phyloP scores from a whole-genome alignment of 352 stramenopile genomes.

The Peronosclerospora sorghi region DNA sequence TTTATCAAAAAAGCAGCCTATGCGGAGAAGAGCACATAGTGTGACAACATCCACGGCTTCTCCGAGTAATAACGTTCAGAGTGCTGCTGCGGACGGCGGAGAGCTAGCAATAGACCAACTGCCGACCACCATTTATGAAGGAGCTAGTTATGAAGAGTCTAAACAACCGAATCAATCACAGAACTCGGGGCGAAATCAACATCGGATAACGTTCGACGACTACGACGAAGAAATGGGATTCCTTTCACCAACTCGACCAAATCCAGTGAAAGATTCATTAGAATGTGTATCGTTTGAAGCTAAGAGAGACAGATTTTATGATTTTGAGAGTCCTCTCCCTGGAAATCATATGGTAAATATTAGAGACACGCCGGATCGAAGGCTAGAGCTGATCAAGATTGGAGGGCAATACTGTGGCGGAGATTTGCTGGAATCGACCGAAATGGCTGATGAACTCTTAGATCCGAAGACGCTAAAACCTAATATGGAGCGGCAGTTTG shows the following conservation, averaged over 20 bases:
- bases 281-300: constrained; percentile 50
- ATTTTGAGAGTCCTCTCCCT: constrained; percentile 33
- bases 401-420: constrained; percentile 18
- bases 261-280: constrained; percentile 24
- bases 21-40: constrained; percentile 64
- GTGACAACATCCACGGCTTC: constrained; percentile 18
- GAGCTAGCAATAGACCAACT: constrained; percentile 24
- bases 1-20: constrained; percentile 63
- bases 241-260: constrained; percentile 18
- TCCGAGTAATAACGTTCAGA: constrained; percentile 18
- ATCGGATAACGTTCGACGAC: constrained; percentile 47
- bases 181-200: constrained; percentile 40
- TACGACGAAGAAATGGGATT: constrained; percentile 45
- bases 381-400: constrained; percentile 11
- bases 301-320: constrained; percentile 31
- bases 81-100: constrained; percentile 6
- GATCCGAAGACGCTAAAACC: constrained; percentile 43
- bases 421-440: constrained; percentile 15
- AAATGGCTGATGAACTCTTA: constrained; percentile 13
- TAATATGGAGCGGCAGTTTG: constrained; percentile 57
- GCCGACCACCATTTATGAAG: constrained; percentile 44
- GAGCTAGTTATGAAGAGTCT: constrained; percentile 21
- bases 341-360: constrained; percentile 20
- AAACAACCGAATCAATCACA: constrained; percentile 19
- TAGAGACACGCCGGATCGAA: constrained; percentile 13